phyloP scores from a whole-genome alignment of 257 asterid genomes.

The Capsicum pubescens region DNA sequence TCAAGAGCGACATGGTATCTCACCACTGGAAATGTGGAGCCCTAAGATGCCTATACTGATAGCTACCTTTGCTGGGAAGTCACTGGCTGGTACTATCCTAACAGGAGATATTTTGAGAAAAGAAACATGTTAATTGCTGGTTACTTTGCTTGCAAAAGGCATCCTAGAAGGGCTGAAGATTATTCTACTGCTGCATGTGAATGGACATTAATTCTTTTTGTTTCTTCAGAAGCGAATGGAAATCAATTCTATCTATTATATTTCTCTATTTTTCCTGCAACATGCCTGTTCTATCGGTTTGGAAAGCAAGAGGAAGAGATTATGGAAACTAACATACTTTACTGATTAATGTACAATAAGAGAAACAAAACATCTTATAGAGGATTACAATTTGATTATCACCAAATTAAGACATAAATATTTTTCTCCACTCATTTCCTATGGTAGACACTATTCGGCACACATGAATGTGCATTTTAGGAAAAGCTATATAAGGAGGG shows the following conservation, averaged over 20 bases:
- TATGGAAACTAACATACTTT: not conserved
- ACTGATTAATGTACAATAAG: not conserved
- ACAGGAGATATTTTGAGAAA: too few species aligned
- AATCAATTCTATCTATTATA: too few species aligned
- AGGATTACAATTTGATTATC: too few species aligned
- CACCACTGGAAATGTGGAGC: not conserved
- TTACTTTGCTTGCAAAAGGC: not conserved
- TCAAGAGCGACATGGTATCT: not conserved
- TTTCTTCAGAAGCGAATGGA: too few species aligned
- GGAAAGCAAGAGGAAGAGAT: not conserved
- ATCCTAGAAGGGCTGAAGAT: not conserved
- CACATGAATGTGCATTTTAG: too few species aligned
- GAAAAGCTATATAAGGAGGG: too few species aligned
- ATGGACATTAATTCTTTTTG: too few species aligned
- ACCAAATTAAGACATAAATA: too few species aligned
- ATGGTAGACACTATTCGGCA: too few species aligned
- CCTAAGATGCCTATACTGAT: not conserved
- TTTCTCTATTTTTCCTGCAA: not conserved
- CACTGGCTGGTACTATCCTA: not conserved
- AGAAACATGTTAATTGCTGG: not conserved
- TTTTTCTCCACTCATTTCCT: too few species aligned
- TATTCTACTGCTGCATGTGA: not conserved
- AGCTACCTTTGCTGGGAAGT: not conserved
- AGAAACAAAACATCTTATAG: not conserved
- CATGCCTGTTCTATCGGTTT: not conserved